Evolutionary conservation across 768 basidiomycete genomes (phyloP), one percentile per base, ranked within the genome.

Genomic region (Mycena maculata): DNA sequence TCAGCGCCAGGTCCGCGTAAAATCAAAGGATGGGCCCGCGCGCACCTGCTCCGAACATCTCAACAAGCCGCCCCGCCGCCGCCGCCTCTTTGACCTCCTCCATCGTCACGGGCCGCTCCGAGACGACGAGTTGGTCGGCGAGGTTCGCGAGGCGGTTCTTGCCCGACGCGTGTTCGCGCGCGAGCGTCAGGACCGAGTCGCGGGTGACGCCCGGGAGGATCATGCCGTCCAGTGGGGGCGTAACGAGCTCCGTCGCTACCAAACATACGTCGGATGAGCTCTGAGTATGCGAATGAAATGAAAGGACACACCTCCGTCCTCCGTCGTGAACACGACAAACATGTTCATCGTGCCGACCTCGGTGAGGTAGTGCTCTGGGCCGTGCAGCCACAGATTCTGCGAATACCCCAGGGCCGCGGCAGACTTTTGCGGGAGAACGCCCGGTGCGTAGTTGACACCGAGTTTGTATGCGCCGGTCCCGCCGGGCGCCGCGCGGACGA

Each of bases 311-410:
- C 91, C 81, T 52, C 92, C 92, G 72, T 92, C 87, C 22, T 87
- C 84, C 23, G 84, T 86, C 76, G 86, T 88, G 79, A 96, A 89
- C 4, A 90, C 93, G 47, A 91, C 88, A 67, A 96, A 96, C 76
- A 95, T 79, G 78, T 97, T 97, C 95, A 96, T 96, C 1, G 94
- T 95, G 44, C 95, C 95, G 44, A 95, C 94, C 79, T 89, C 88
- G 1, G 88, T 88, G 39, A 89, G 77, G 69, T 84, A 75, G 58
- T 84, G 85, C 20, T 89, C 87, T 1, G 90, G 83, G 0, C 95
- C 95, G 66, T 93, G 88, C 36, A 97, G 82, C 95, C 95, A 97
- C 12, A 97, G 84, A 76, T 95, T 96, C 74, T 97, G 95, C 18
- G 86, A 86, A 76, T 98, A 96, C 18, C 95, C 95, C 62, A 86